Conservation (phyloP, 306 rosid genomes). For the Herpetospermum pedunculosum region DNA sequence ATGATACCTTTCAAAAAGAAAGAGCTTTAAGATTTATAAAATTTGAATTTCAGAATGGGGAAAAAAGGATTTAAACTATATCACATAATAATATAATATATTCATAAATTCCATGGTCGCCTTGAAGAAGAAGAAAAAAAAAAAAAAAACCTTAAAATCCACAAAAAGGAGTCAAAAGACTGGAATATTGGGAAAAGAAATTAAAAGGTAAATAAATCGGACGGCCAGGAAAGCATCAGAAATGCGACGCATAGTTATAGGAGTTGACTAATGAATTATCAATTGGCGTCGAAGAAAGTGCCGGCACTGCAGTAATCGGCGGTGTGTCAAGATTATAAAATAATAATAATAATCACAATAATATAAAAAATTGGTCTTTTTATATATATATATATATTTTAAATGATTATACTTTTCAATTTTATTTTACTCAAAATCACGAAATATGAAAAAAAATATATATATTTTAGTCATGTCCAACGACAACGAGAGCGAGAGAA, state of each 20-base stretch:
- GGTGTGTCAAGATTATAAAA: background rate
- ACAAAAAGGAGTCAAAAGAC: background rate
- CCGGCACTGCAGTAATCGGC: background rate
- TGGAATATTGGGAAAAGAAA: background rate
- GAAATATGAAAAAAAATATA: too few relatives aligned
- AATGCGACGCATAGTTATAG: background rate
- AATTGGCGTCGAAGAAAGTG: background rate
- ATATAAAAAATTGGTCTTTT: too few relatives aligned
- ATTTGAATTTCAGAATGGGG: background rate
- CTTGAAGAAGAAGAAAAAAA: background rate
- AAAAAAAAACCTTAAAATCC: slow-evolving; percentile 1
- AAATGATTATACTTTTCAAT: too few relatives aligned
- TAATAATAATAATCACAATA: background rate
- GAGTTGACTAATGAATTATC: background rate
- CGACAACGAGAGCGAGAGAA: too few relatives aligned
- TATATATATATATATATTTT: too few relatives aligned
- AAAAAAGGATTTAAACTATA: background rate
- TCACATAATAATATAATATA: background rate
- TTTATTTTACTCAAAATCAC: too few relatives aligned
- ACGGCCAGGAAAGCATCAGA: background rate
- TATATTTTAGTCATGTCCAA: too few relatives aligned
- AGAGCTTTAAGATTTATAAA: background rate
- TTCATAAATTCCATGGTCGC: background rate
- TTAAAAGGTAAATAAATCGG: background rate
- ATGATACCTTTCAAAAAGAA: background rate